A percentile compares a stretch with the other conserved stretches of the same genome.
Conservation (phyloP, 352 stramenopile species). For the Stramenopiles sp. region DNA sequence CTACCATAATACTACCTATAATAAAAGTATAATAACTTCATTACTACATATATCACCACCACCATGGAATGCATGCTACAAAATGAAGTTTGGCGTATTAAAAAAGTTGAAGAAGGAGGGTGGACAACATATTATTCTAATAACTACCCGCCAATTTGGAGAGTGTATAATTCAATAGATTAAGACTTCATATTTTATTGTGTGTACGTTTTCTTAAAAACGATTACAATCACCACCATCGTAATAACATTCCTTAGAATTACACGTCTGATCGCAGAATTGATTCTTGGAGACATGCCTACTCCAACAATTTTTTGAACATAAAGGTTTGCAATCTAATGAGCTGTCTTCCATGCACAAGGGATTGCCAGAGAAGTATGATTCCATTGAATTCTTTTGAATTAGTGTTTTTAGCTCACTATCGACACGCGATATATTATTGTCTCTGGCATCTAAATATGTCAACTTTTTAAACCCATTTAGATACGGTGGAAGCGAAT, state of each 20-base stretch:
- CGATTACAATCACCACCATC: constrained; percentile 11
- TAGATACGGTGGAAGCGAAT: neutral
- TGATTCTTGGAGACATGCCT: neutral
- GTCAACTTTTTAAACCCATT: neutral
- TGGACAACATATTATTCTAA: too few species aligned
- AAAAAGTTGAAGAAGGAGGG: too few species aligned
- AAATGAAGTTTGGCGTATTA: too few species aligned
- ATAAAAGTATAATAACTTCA: too few species aligned
- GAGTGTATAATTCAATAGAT: too few species aligned
- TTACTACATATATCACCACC: too few species aligned
- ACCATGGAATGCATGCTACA: too few species aligned
- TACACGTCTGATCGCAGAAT: neutral
- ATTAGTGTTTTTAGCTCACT: neutral
- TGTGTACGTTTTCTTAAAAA: too few species aligned
- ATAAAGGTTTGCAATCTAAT: neutral
- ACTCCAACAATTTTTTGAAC: neutral
- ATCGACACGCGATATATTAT: neutral
- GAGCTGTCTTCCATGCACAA: neutral
- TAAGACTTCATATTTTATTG: too few species aligned
- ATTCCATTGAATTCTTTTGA: neutral
- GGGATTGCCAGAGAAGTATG: neutral
- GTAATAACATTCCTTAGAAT: neutral
- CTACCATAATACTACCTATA: too few species aligned
- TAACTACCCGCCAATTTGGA: too few species aligned
- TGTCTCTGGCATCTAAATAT: neutral